Percentiles rank a stretch among this genome's conserved stretches.
Conservation (phyloP, 2,329 filamentous ascomycete genomes). For the Xylaria sp. region DNA sequence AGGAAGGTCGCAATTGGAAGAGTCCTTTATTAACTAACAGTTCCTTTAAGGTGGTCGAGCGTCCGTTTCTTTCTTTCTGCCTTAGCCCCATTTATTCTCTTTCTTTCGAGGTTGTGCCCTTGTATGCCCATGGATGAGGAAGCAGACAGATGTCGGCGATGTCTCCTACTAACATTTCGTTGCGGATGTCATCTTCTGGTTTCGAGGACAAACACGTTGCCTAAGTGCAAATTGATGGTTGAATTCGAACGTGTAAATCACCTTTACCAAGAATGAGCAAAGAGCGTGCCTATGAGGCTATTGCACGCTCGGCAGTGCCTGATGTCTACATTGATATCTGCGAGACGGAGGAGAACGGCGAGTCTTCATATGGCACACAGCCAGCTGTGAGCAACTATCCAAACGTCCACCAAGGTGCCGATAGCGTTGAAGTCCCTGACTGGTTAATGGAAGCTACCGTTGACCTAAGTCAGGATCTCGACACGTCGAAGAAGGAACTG, state of each 20-base stretch:
- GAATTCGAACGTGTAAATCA: background rate
- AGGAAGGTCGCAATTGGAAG: too few relatives aligned
- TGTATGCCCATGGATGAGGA: background rate
- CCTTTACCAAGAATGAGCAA: background rate
- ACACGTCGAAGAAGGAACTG: slow-evolving; percentile 45
- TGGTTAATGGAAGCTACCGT: slow-evolving; percentile 42
- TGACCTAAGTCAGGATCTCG: slow-evolving; percentile 41
- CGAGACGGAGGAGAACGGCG: background rate
- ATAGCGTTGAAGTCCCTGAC: slow-evolving; percentile 9
- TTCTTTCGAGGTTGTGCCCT: background rate
- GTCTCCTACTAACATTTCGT: background rate
- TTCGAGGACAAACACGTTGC: background rate
- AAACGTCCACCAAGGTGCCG: slow-evolving; percentile 7
- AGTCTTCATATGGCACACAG: slow-evolving; percentile 32
- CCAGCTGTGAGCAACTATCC: slow-evolving; percentile 9
- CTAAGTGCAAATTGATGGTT: background rate
- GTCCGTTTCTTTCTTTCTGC: background rate
- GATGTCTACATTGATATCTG: background rate
- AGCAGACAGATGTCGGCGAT: background rate
- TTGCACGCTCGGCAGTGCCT: background rate
- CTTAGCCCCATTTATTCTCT: too few relatives aligned
- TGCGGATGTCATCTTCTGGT: background rate
- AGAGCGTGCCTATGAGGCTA: background rate
- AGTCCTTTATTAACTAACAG: slow-evolving; percentile 4
- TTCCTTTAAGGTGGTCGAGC: slow-evolving; percentile 11